phyloP scores from a whole-genome alignment of 768 basidiomycete genomes.

The Nidularia sp. region DNA sequence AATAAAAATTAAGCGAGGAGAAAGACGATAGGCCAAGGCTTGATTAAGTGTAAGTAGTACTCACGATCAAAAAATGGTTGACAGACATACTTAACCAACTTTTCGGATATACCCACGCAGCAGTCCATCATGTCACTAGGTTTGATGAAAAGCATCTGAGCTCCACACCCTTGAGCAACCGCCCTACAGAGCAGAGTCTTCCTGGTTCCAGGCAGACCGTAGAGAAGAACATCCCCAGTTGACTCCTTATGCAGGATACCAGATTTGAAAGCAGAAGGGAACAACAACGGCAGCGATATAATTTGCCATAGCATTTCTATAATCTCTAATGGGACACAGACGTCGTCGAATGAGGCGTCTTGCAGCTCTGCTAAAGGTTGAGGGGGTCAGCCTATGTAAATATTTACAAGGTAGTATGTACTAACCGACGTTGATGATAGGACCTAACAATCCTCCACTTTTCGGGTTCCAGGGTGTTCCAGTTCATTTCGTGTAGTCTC shows the following conservation, averaged over 20 bases:
- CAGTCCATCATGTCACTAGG: background rate
- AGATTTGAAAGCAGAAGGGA: background rate
- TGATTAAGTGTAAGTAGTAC: background rate
- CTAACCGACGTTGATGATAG: constrained; percentile 7
- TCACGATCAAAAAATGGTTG: background rate
- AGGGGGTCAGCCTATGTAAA: background rate
- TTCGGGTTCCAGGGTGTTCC: constrained; percentile 2
- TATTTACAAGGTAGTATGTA: constrained; percentile 2
- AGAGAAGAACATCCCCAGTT: background rate
- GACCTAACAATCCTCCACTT: constrained; percentile 6
- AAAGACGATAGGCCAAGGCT: background rate
- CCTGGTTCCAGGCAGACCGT: background rate
- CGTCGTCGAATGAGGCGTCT: background rate
- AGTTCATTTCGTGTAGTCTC: background rate
- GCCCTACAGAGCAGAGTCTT: background rate
- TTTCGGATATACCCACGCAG: background rate
- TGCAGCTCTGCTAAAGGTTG: constrained; percentile 1
- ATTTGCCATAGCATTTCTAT: background rate
- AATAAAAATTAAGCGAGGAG: background rate
- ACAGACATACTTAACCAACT: background rate
- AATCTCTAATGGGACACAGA: background rate
- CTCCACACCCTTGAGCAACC: background rate
- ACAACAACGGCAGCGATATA: background rate
- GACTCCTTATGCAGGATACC: background rate
- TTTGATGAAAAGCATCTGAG: background rate